Percentiles rank a stretch among this genome's conserved stretches.
Conservation (phyloP, 352 stramenopile species). For the Globisporangium cystogenes region DNA sequence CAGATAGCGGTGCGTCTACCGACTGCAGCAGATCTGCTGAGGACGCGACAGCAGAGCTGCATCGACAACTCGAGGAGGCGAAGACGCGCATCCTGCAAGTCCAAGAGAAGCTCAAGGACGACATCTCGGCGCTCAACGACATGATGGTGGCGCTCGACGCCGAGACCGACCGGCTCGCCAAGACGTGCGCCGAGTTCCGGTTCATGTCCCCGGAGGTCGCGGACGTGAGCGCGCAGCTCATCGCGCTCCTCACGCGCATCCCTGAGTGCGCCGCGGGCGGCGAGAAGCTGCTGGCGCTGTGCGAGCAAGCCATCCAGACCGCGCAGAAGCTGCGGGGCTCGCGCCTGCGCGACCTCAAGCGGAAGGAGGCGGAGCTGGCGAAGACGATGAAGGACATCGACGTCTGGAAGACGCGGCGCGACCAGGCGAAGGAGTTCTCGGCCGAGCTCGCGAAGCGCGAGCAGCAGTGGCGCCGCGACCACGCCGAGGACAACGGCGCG, state of each 20-base stretch:
- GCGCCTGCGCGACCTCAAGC: slow-evolving; percentile 37
- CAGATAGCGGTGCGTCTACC: neutral
- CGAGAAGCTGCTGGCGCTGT: slow-evolving; percentile 34
- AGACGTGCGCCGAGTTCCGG: slow-evolving; percentile 22
- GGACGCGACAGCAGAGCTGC: neutral
- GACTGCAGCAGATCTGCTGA: neutral
- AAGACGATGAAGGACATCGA: slow-evolving; percentile 53
- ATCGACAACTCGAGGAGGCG: slow-evolving; percentile 27
- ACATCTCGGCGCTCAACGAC: slow-evolving; percentile 41
- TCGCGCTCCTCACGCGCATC: slow-evolving; percentile 25
- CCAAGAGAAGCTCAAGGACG: slow-evolving; percentile 38
- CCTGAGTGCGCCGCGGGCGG: slow-evolving; percentile 32
- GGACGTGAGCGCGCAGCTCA: slow-evolving; percentile 15
- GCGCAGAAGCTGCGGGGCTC: slow-evolving; percentile 43
- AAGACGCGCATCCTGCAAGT: slow-evolving; percentile 34
- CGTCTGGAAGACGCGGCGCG: slow-evolving; percentile 53
- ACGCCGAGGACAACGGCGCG: slow-evolving; percentile 33
- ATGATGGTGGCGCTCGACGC: slow-evolving; percentile 33
- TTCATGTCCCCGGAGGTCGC: slow-evolving; percentile 26
- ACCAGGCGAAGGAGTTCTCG: slow-evolving; percentile 51
- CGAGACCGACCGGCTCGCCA: slow-evolving; percentile 41
- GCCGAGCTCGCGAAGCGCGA: slow-evolving; percentile 50
- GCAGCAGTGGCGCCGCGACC: slow-evolving; percentile 29
- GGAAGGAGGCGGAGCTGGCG: slow-evolving; percentile 49
- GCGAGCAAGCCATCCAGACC: slow-evolving; percentile 35